Conservation (phyloP, 192 early-diverging fungal genomes). For the Coemansia sp. region DNA sequence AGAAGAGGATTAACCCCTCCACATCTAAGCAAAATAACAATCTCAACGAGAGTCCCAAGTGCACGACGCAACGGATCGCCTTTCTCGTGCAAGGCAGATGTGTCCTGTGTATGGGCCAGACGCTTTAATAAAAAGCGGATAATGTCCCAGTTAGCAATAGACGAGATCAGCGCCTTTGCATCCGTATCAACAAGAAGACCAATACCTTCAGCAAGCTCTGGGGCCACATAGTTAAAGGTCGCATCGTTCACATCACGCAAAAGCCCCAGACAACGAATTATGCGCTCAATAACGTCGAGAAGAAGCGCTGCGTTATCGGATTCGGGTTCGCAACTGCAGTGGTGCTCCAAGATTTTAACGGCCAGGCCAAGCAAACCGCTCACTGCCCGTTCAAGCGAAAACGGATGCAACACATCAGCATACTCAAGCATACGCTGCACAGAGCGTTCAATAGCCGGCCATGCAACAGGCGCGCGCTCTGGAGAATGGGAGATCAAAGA, state of each 20-base stretch:
- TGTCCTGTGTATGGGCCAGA: slow-evolving; percentile 30
- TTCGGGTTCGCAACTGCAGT: slow-evolving; percentile 6
- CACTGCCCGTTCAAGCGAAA: slow-evolving; percentile 77
- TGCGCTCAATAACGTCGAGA: slow-evolving; percentile 27
- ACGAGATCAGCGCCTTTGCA: slow-evolving; percentile 16
- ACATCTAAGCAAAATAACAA: slow-evolving; percentile 38
- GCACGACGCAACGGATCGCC: slow-evolving; percentile 17
- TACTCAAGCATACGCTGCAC: slow-evolving; percentile 73
- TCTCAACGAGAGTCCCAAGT: slow-evolving; percentile 30
- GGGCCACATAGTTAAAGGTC: slow-evolving; percentile 49
- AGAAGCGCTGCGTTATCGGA: slow-evolving; percentile 11
- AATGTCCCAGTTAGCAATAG: slow-evolving; percentile 35
- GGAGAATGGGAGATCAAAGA: slow-evolving; percentile 20
- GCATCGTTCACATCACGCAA: slow-evolving; percentile 59
- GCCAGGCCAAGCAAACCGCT: slow-evolving; percentile 72
- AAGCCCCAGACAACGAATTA: slow-evolving; percentile 46
- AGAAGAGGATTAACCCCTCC: slow-evolving; percentile 33
- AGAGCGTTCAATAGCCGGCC: slow-evolving; percentile 69
- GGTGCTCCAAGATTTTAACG: slow-evolving; percentile 57
- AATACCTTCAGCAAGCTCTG: slow-evolving; percentile 33
- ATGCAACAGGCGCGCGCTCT: slow-evolving; percentile 29
- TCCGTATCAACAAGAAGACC: slow-evolving; percentile 27
- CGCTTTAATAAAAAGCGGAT: slow-evolving; percentile 45
- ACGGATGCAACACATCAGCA: slow-evolving; percentile 59
- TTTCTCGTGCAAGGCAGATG: slow-evolving; percentile 11